These are phyloP conservation scores for Plectosphaerella cucumerina DNA, from an alignment of 2,329 filamentous ascomycete genomes.

Conservation along the genomic window DNA sequence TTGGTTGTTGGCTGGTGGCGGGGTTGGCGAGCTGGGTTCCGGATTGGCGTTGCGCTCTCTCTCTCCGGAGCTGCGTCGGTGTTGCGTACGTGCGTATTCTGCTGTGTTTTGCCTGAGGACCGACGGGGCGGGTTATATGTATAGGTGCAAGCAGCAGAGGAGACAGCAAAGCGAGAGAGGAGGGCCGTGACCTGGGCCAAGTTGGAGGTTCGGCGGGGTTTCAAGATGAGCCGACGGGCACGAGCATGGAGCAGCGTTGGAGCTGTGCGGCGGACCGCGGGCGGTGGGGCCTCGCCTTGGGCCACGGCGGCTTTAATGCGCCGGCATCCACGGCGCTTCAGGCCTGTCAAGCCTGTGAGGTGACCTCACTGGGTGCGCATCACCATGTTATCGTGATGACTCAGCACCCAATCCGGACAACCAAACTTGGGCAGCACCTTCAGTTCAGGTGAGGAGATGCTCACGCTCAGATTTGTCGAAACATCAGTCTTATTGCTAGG, in stretches of 20 bases:
- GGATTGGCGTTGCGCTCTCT: too few species aligned
- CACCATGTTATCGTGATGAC: too few species aligned
- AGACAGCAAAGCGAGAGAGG: background rate
- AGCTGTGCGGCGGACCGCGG: background rate
- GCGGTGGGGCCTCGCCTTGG: background rate
- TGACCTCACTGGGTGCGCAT: too few species aligned
- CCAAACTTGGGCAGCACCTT: too few species aligned
- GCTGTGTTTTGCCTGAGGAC: too few species aligned
- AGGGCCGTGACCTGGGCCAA: background rate
- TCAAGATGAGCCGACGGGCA: slow-evolving; percentile 17
- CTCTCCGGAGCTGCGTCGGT: background rate
- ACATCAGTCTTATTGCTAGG: too few species aligned
- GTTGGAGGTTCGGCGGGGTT: slow-evolving; percentile 21
- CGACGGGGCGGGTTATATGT: background rate
- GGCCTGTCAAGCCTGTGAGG: too few species aligned
- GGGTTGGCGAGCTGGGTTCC: background rate
- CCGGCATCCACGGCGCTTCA: too few species aligned
- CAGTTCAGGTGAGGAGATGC: too few species aligned
- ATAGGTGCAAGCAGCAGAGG: background rate
- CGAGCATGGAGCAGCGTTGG: background rate
- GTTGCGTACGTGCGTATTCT: background rate
- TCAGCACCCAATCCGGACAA: too few species aligned
- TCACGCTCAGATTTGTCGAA: too few species aligned
- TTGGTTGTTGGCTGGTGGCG: background rate
- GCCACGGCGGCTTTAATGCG: too few species aligned